Evolutionary conservation across 257 asterid species (phyloP).

Genomic region (Anisodus acutangulus): DNA sequence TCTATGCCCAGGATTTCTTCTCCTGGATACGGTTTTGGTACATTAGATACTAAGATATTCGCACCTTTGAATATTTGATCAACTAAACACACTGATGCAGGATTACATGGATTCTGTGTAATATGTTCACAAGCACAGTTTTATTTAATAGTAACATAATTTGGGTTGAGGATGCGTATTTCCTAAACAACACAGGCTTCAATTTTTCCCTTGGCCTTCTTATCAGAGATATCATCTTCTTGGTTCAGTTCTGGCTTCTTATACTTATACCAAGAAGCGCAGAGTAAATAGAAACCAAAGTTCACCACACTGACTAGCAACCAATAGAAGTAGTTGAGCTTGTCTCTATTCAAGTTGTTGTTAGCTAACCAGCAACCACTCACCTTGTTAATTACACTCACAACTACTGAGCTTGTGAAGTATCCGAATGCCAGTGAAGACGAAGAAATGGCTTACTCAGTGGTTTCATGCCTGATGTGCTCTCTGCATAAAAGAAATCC

Average conservation of each 20-base stretch:
- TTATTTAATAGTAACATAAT: neutral
- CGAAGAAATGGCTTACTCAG: constrained; percentile 63
- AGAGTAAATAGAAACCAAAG: constrained; percentile 55
- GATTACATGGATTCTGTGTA: neutral
- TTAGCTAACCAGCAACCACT: constrained; percentile 70
- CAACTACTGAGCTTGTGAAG: constrained; percentile 69
- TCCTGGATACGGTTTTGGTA: neutral
- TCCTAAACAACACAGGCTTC: neutral
- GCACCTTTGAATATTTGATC: neutral
- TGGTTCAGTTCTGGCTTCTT: constrained; percentile 50
- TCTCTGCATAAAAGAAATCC: constrained; percentile 76
- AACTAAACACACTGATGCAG: constrained; percentile 10
- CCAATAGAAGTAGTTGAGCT: constrained; percentile 66
- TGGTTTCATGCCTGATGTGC: constrained; percentile 69
- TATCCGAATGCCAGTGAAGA: constrained; percentile 72
- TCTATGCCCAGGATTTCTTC: neutral
- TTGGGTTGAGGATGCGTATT: neutral
- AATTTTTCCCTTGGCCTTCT: neutral
- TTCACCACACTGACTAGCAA: constrained; percentile 56
- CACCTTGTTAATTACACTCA: constrained; percentile 58
- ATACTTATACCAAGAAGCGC: constrained; percentile 70
- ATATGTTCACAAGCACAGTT: neutral
- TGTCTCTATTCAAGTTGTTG: constrained; percentile 64
- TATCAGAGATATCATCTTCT: constrained; percentile 6
- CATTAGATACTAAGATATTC: neutral